Evolutionary conservation across 2,329 filamentous ascomycete species (phyloP).

Genomic region (Claviceps fusiformis): DNA sequence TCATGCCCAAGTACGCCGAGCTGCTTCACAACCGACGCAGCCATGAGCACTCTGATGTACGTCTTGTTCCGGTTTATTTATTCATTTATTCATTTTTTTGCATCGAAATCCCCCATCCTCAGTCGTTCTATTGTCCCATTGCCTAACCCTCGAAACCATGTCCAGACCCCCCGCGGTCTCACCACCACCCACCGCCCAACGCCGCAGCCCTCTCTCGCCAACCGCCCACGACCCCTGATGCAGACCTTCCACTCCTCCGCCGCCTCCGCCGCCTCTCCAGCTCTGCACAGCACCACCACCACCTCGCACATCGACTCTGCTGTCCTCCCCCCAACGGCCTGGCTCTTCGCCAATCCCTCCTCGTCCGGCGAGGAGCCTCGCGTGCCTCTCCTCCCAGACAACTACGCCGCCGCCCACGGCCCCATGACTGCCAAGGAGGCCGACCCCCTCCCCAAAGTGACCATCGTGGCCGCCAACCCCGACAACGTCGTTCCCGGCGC

Average conservation of each 20-base stretch:
- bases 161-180: constrained; percentile 25
- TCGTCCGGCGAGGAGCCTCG: constrained; percentile 30
- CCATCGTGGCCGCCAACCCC: constrained; percentile 43
- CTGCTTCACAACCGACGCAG: constrained; percentile 24
- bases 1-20: constrained; percentile 36
- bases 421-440: constrained; percentile 30
- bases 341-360: constrained; percentile 13
- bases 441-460: constrained; percentile 32
- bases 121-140: background rate
- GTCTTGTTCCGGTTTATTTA: constrained; percentile 8
- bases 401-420: constrained; percentile 31
- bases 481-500: constrained; percentile 35
- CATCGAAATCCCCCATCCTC: too few species aligned
- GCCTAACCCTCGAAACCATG: background rate
- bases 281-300: constrained; percentile 19
- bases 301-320: constrained; percentile 35
- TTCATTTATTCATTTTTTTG: too few species aligned
- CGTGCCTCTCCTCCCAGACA: constrained; percentile 48
- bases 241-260: constrained; percentile 45
- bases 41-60: constrained; percentile 26
- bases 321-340: constrained; percentile 34
- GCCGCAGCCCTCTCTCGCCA: constrained; percentile 28
- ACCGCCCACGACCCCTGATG: constrained; percentile 43
- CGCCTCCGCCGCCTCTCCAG: constrained; percentile 25
- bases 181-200: constrained; percentile 35